Base-by-base conservation (phyloP, 139 green algal species). In the Chloropicon primus region DNA sequence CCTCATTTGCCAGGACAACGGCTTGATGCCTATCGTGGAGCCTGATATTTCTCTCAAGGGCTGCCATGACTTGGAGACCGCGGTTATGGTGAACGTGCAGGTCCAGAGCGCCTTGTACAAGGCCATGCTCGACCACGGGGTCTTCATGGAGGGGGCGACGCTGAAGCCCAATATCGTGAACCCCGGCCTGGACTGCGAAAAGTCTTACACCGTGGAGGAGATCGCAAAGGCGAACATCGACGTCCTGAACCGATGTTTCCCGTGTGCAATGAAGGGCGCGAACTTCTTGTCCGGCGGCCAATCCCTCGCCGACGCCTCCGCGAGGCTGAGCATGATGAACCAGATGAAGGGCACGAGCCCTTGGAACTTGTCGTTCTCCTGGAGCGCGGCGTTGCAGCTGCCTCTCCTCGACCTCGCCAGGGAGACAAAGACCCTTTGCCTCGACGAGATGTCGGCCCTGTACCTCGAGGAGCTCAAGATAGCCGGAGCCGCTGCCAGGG, bases 161-260 rank as follows among this genome's bases (percentile, higher is more conserved):
- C 79, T 89, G 28, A 89, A 89, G 78, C 75, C 73, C 71, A 89
- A 89, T 78, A 89, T 89, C 25, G 80, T 89, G 27, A 86, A 87
- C 79, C 85, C 85, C 24, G 85, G 85, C 27, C 84, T 82, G 77
- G 26, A 78, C n/a, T 89, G 85, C 80, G 24, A 77, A 26, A 83
- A 73, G 17, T n/a, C 72, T 5, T 89, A 88, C 82, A 86, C 54
- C 1, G 84, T 88, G 24, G 84, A 88, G 17, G 84, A 88, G 71
- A 85, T 88, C 29, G 84, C 84, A 1, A 72, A 84, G 27, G 84
- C 81, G 28, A 84, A 84, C 77, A 54, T 87, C 25, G 74, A 81
- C 26, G 71, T 83, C 24, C 78, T 86, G 25, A 77, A 80, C 24
- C 72, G 79, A 5, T 80, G 76, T 72, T 83, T 89, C 72, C 85